Base-by-base conservation (phyloP, 2,329 filamentous ascomycete species). In the Ceratocystis alfenasii region DNA sequence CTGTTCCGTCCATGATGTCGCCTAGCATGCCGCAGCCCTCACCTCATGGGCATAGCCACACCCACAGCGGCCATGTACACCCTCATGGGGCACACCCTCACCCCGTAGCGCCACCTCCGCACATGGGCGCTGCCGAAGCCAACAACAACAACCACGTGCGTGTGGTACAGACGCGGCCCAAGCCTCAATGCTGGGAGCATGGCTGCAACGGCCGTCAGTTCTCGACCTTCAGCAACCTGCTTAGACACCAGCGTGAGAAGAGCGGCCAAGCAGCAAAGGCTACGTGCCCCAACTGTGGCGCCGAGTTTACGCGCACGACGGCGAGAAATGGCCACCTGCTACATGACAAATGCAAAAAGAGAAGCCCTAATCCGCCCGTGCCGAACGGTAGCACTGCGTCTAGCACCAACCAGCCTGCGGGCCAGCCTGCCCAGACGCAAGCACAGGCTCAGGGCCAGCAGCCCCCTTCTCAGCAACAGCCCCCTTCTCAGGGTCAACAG, bases 161-260 rank as follows among this genome's bases (percentile, higher is more conserved):
- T 67, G 84, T 91, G 17, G 81, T 91, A 20, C 87, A 88, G 74
- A 86, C 85, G 70, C 83, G 89, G 69, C 90, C 90, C n/a, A 95
- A 95, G 77, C 91, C 92, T 59, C 90, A 95, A 74, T 96, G 93
- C 76, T 97, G 90, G 89, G 93, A 96, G 68, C 93, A 97, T 73
- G 93, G 92, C 10, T 97, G 93, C 79, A 96, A 96, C 72, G 93
- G 93, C 22, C 86, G 92, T 36, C 89, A 95, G 72, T 97, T 97
- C 73, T 95, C 90, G 20, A 96, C 93, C 2, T 96, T 96, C 74
- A 96, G 91, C 82, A 96, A 96, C 74, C 82, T 96, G 2, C 79
- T 96, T 46, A 83, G 93, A 69, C 93, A 97, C 74, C 92, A 96
- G 75, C 84, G 93, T 55, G 93, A 97, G 76, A 96, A 96, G 75